Conservation (phyloP, 2,329 filamentous ascomycete species). For the Coleophoma cylindrospora region DNA sequence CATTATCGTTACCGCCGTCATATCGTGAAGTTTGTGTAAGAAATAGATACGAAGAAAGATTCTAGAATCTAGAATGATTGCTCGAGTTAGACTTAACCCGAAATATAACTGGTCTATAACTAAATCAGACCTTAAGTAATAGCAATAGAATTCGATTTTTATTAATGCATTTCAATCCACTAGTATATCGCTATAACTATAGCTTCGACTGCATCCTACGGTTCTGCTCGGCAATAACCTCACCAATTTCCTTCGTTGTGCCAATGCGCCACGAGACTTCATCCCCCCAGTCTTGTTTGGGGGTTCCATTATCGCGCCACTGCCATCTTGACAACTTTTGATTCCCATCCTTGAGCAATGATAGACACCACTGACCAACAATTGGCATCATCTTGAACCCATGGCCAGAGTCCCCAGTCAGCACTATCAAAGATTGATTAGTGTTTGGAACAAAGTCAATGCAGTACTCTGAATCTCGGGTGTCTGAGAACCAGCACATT, state of each 20-base stretch:
- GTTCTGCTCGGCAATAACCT: neutral
- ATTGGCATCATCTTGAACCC: constrained; percentile 49
- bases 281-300: neutral
- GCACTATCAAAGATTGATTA: constrained; percentile 33
- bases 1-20: too few species aligned
- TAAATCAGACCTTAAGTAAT: too few species aligned
- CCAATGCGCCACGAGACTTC: neutral
- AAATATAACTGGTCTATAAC: too few species aligned
- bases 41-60: too few species aligned
- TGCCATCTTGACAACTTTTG: constrained; percentile 37
- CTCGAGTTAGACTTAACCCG: too few species aligned
- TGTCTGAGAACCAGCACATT: constrained; percentile 49
- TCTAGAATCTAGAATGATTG: too few species aligned
- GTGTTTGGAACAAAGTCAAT: constrained; percentile 42
- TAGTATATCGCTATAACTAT: too few species aligned
- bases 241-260: neutral
- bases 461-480: constrained; percentile 42
- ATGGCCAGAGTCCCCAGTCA: constrained; percentile 45
- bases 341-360: constrained; percentile 31
- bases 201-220: neutral
- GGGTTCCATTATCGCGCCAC: constrained; percentile 29
- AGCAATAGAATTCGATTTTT: too few species aligned
- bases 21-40: too few species aligned
- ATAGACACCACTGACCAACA: constrained; percentile 38
- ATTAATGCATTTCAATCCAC: too few species aligned